A percentile compares a stretch with the other conserved stretches of the same genome.
phyloP scores from a whole-genome alignment of 257 asterid species.

The Penstemon barbatus region DNA sequence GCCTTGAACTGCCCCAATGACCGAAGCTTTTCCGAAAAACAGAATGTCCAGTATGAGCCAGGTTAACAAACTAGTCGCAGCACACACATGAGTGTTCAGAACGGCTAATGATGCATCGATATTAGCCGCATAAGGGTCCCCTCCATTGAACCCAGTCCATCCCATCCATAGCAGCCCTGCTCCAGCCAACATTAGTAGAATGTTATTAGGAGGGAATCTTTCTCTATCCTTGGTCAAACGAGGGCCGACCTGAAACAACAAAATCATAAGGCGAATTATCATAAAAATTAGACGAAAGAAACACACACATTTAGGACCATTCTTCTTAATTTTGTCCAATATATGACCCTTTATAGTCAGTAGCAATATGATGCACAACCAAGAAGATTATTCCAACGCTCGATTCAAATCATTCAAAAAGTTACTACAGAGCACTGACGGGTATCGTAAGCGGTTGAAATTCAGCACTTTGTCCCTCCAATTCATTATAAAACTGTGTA shows the following conservation, averaged over 20 bases:
- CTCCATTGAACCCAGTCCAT: constrained; percentile 77
- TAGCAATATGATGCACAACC: no score
- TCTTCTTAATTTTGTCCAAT: no score
- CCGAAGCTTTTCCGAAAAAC: constrained; percentile 55
- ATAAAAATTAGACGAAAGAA: no score
- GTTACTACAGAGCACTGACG: no score
- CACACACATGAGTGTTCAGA: constrained; percentile 62
- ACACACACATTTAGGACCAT: no score
- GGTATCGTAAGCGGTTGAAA: no score
- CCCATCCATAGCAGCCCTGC: constrained; percentile 81
- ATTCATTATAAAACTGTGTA: no score
- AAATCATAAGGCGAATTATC: neutral
- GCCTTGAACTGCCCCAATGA: constrained; percentile 73
- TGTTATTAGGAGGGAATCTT: constrained; percentile 70
- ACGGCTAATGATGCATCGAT: constrained; percentile 66
- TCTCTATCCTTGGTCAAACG: constrained; percentile 63
- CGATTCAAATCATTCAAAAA: no score
- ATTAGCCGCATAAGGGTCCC: constrained; percentile 66
- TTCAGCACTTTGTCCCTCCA: no score
- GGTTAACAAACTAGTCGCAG: constrained; percentile 62
- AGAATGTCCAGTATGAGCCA: constrained; percentile 57
- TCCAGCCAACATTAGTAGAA: constrained; percentile 66
- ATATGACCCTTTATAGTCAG: no score
- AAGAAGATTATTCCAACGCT: no score
- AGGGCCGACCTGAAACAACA: constrained; percentile 56